phyloP scores from a whole-genome alignment of 2,329 filamentous ascomycete species.

The Alternaria brassicicola region DNA sequence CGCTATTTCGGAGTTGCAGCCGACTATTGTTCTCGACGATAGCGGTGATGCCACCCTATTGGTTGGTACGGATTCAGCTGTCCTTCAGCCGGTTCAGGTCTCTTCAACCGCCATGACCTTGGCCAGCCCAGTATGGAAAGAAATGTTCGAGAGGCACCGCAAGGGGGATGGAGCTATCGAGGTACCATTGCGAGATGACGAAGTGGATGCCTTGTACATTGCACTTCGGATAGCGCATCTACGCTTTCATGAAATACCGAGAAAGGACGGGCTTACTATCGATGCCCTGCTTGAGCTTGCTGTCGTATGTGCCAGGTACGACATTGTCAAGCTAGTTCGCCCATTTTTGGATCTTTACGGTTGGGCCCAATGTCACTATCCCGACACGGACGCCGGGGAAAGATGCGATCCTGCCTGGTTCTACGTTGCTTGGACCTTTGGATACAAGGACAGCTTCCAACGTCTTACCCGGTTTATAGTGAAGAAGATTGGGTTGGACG shows the following conservation, averaged over 20 bases:
- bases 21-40: conserved; percentile 12
- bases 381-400: conserved; percentile 4
- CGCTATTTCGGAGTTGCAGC: conserved; percentile 7
- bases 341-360: conserved; percentile 18
- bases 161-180: conserved; percentile 21
- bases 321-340: conserved; percentile 32
- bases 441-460: conserved; percentile 21
- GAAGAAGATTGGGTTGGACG: conserved; percentile 8
- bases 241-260: conserved; percentile 10
- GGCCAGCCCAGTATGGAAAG: conserved; percentile 29
- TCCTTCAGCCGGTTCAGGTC: conserved; percentile 16
- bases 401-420: conserved; percentile 15
- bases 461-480: conserved; percentile 9
- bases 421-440: conserved; percentile 24
- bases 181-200: conserved; percentile 27
- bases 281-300: conserved; percentile 31
- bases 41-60: conserved; percentile 15
- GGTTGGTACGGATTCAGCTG: conserved; percentile 10
- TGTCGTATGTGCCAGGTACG: conserved; percentile 42
- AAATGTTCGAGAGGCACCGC: conserved; percentile 22
- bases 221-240: conserved; percentile 12
- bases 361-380: conserved; percentile 15
- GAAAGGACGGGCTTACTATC: conserved; percentile 21
- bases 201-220: conserved; percentile 11
- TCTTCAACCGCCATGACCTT: conserved; percentile 19